Base-by-base conservation (phyloP, 2,329 filamentous ascomycete genomes). In the Fusarium sp. region DNA sequence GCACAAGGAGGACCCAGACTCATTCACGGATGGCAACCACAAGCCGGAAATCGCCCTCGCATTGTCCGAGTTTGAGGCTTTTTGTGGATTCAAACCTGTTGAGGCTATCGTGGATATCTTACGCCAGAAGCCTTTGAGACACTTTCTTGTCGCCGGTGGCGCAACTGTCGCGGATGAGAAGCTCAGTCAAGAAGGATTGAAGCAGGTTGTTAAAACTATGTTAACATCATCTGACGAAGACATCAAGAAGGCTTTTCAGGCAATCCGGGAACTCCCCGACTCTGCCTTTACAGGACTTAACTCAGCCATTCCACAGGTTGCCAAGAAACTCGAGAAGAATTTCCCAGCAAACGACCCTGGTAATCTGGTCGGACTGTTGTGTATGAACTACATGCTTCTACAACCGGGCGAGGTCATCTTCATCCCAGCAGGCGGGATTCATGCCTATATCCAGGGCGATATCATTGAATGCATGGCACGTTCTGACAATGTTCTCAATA, bases 381-480 rank as follows among this genome's bases (percentile, higher is more conserved):
- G 90, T 51, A 94, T 94, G 92, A 95, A 95, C 81, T 95, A 89
- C 77, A 79, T 95, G 58, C 84, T 87, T 3, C 86, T 95, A 14
- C 82, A 89, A 26, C 86, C 91, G 1, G 92, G 92, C 22, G 89
- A 94, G 58, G 88, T 89, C 14, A 86, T 94, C 58, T 93, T 89
- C 79, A 91, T 94, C 22, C 92, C 92, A 0, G 91, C 91, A 2
- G 92, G 94, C 73, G 92, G 91, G 9, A 92, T 94, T 61, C 92
- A 94, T 78, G 92, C 92, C 1, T 94, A 94, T 78, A 84, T 94
- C 0, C 87, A 87, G 8, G 93, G 93, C 7, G 90, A 94, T 78
- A 93, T 94, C 58, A 90, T 94, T 75, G 92, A 94, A 81, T 94
- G 92, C 82, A 94, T 94, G 92, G 92, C 92, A 4, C 87, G 92